Base-by-base conservation (phyloP, 495 filamentous ascomycete genomes). In the Xylaria longipes region DNA sequence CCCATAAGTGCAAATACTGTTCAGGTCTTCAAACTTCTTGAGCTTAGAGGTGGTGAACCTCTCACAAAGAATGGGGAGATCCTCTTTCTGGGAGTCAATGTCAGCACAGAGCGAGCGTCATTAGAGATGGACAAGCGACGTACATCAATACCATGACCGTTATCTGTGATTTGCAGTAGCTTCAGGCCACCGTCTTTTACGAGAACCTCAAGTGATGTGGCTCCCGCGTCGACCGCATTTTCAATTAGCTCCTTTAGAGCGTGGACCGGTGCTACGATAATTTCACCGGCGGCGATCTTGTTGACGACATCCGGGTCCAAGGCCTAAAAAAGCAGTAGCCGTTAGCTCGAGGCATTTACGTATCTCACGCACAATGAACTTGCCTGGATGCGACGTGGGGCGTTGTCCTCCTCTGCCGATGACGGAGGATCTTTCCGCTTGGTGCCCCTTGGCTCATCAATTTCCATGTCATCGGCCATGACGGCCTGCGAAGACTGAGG, bases 231-330 rank as follows among this genome's bases (percentile, higher is more conserved):
- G 43, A 99, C 97, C 9, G 97, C 90, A 74, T 99, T 99, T 77
- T 99, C 97, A 15, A 98, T 97, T 58, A 99, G 84, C 80, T 99
- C 97, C 83, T 99, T 99, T 39, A 99, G 82, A 25, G 97, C 97
- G 79, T 99, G 94, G 70, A 98, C 94, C 29, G 97, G 97, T 14
- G 97, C 96, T 64, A 98, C 94, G 65, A 99, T 98, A 72, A 98
- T 99, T 79, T 99, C 97, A 20, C 97, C 97, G n/a, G 97, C 97
- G 9, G 97, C 97, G 75, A 99, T 99, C 82, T 98, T 98, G 84
- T 98, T 98, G 69, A 98, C 93, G 50, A 99, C 97, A 85, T 97
- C 94, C 77, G 93, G 91, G 78, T 97, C 92, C 22, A 99, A 89
- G 35, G 94, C 91, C 93, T 97, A 31, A 4, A 45, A 45, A 0